Evolutionary conservation across 2,329 filamentous ascomycete genomes (phyloP).

Genomic region (Diaporthe ampelina): DNA sequence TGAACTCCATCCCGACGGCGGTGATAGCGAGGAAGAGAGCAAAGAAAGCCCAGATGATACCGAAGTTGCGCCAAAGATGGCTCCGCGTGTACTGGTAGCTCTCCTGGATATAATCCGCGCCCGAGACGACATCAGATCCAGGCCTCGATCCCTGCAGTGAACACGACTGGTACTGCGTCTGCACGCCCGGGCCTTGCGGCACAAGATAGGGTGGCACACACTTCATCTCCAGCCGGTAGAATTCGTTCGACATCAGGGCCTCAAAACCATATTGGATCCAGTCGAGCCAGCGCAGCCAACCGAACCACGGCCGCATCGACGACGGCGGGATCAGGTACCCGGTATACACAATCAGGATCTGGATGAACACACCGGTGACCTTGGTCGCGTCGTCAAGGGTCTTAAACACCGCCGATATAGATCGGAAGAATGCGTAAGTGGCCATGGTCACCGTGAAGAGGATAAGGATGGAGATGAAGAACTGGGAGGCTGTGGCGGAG

Average conservation of each 20-base stretch:
- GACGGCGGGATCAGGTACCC: conserved; percentile 74
- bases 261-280: conserved; percentile 80
- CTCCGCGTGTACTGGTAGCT: conserved; percentile 60
- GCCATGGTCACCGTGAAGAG: conserved; percentile 65
- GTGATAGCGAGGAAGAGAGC: conserved; percentile 69
- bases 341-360: conserved; percentile 69
- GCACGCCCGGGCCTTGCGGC: conserved; percentile 59
- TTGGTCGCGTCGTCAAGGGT: conserved; percentile 74
- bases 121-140: conserved; percentile 64
- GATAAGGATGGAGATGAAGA: conserved; percentile 70
- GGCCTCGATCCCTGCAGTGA: conserved; percentile 59
- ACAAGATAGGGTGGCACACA: conserved; percentile 66
- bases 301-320: conserved; percentile 74
- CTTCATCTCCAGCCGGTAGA: conserved; percentile 66
- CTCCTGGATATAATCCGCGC: conserved; percentile 71
- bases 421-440: conserved; percentile 56
- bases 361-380: conserved; percentile 58
- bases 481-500: conserved; percentile 62
- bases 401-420: conserved; percentile 66
- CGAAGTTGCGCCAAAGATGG: conserved; percentile 72
- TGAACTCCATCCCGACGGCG: conserved; percentile 73
- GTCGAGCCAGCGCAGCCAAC: conserved; percentile 75
- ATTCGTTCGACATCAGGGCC: conserved; percentile 78
- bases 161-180: conserved; percentile 22
- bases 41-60: conserved; percentile 75